Conservation (phyloP, 129 eudicot genomes). For the Flaveria linearis region DNA sequence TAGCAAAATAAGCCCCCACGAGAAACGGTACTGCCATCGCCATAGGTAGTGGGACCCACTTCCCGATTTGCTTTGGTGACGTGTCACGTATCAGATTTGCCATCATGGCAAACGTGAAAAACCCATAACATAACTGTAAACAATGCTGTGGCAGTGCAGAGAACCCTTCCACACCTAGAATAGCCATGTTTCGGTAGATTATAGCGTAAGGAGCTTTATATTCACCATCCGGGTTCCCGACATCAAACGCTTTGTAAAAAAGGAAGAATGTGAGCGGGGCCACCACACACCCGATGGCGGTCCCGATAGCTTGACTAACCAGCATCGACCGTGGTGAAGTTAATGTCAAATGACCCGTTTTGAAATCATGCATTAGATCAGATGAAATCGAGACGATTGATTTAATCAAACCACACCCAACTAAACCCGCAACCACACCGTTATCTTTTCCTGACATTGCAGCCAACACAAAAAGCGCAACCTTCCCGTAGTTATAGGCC, state of each 20-base stretch:
- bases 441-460: conserved; percentile 55
- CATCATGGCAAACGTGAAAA: conserved; percentile 68
- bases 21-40: conserved; percentile 97
- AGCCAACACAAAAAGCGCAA: conserved; percentile 77
- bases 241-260: conserved; percentile 73
- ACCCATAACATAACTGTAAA: conserved; percentile 78
- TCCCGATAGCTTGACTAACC: conserved; percentile 80
- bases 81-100: conserved; percentile 63
- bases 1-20: conserved; percentile 87
- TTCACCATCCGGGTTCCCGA: conserved; percentile 72
- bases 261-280: conserved; percentile 82
- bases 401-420: conserved; percentile 81
- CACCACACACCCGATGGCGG: conserved; percentile 86
- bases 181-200: conserved; percentile 92
- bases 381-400: conserved; percentile 84
- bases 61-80: conserved; percentile 39
- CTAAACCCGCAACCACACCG: conserved; percentile 83
- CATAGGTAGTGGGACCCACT: conserved; percentile 88
- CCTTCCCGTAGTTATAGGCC: conserved; percentile 91
- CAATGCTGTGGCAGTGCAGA: conserved; percentile 81
- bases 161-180: conserved; percentile 84
- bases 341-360: conserved; percentile 81
- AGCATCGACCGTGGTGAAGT: conserved; percentile 91
- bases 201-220: conserved; percentile 91
- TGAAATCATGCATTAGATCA: conserved; percentile 88